Conservation (phyloP, 116 monocot species). For the Thalassia testudinum region DNA sequence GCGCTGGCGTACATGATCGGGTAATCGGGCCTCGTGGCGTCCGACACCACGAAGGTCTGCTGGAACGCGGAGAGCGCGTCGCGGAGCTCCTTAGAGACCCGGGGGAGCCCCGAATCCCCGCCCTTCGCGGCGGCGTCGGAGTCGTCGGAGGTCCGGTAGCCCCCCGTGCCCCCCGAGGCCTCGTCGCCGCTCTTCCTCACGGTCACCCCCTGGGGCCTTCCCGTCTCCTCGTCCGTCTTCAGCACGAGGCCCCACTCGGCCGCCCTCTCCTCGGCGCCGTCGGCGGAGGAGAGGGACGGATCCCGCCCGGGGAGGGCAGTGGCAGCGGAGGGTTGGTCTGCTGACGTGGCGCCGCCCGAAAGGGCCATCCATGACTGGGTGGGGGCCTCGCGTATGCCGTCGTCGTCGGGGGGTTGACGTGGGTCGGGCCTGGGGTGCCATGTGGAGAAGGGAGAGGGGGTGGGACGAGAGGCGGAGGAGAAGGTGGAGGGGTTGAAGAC, state of each 20-base stretch:
- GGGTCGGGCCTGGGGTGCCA: slow-evolving; percentile 4
- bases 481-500: slow-evolving; percentile 70
- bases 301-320: neutral
- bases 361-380: slow-evolving; percentile 18
- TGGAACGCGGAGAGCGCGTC: slow-evolving; percentile 92
- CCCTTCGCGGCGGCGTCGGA: slow-evolving; percentile 15
- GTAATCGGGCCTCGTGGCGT: slow-evolving; percentile 60
- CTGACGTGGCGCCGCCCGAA: slow-evolving; percentile 1
- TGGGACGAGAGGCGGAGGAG: slow-evolving; percentile 9
- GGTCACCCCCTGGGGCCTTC: slow-evolving; percentile 47
- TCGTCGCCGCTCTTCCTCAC: slow-evolving; percentile 44
- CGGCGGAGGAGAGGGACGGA: slow-evolving; percentile 2
- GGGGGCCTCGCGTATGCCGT: neutral
- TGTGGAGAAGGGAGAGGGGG: slow-evolving; percentile 9
- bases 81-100: slow-evolving; percentile 80
- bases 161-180: slow-evolving; percentile 17
- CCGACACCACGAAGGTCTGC: slow-evolving; percentile 93
- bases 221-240: slow-evolving; percentile 76
- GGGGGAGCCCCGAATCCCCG: slow-evolving; percentile 24
- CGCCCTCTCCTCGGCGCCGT: slow-evolving; percentile 48
- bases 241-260: slow-evolving; percentile 94
- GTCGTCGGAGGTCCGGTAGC: slow-evolving; percentile 42
- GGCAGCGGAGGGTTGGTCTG: neutral
- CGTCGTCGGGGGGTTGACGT: slow-evolving; percentile 5
- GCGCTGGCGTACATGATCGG: slow-evolving; percentile 95